Evolutionary conservation across 1,284 basidiomycete genomes (phyloP).

Genomic region (Porogramme epimiltina): DNA sequence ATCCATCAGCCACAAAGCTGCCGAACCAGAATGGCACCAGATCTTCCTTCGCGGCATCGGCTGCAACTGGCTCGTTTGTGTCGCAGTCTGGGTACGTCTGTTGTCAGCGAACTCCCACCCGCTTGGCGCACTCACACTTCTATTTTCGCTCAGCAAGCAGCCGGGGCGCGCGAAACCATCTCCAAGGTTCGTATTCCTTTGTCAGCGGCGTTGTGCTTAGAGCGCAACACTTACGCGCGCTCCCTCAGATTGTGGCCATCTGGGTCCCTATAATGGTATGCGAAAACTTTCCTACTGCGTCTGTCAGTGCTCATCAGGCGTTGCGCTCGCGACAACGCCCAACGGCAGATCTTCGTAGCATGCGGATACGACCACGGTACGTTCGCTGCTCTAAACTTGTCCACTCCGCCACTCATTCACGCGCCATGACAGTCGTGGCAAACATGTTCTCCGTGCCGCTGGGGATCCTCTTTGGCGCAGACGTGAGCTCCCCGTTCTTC

Average conservation of each 20-base stretch:
- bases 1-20: conserved; percentile 60
- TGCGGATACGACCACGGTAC: conserved; percentile 74
- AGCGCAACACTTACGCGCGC: not conserved
- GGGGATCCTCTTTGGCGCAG: conserved; percentile 71
- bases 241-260: conserved; percentile 55
- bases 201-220: not conserved
- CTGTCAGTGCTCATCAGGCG: not conserved
- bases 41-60: conserved; percentile 78
- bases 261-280: conserved; percentile 80
- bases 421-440: conserved; percentile 48
- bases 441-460: conserved; percentile 78
- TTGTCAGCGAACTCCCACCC: not conserved
- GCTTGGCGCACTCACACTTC: not conserved
- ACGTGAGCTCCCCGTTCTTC: conserved; percentile 40
- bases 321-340: not conserved
- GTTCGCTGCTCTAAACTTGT: conserved; percentile 14
- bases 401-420: not conserved
- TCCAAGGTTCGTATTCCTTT: conserved; percentile 53
- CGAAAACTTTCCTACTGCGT: not conserved
- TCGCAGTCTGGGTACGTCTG: conserved; percentile 72
- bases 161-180: conserved; percentile 69
- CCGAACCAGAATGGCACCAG: conserved; percentile 69
- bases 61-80: conserved; percentile 78
- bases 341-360: conserved; percentile 63
- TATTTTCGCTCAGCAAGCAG: conserved; percentile 55